A percentile compares a stretch with the other conserved stretches of the same genome.
Conservation (phyloP, 108 stramenopile species). For the Fistulifera solaris region DNA sequence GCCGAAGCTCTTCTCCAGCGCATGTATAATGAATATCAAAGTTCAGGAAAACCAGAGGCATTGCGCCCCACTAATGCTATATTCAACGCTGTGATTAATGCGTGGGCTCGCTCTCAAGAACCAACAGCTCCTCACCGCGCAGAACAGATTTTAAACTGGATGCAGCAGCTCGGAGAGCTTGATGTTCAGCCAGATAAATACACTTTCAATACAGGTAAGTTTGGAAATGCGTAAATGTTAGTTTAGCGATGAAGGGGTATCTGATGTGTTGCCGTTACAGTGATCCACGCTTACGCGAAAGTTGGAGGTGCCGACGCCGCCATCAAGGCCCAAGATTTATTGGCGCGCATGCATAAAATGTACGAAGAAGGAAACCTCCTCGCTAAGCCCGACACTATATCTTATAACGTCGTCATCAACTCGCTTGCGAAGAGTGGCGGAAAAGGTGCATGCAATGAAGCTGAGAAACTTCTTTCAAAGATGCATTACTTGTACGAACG, state of each 20-base stretch:
- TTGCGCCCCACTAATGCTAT: conserved; percentile 74
- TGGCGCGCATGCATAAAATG: conserved; percentile 62
- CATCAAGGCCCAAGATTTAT: conserved; percentile 63
- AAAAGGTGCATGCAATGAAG: conserved; percentile 63
- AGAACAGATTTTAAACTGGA: conserved; percentile 74
- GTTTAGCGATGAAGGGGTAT: background rate
- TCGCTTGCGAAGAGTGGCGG: conserved; percentile 77
- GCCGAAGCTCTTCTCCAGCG: conserved; percentile 73
- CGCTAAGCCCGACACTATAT: conserved; percentile 78
- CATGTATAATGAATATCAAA: conserved; percentile 59
- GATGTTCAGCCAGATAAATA: conserved; percentile 70
- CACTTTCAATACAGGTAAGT: conserved; percentile 55
- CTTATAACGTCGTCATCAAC: conserved; percentile 75
- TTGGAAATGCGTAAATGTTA: background rate
- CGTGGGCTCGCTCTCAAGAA: conserved; percentile 75
- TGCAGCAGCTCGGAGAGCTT: conserved; percentile 61
- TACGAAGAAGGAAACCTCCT: conserved; percentile 51
- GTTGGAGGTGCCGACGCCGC: conserved; percentile 53
- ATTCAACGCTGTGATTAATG: conserved; percentile 77
- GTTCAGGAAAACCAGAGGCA: conserved; percentile 34
- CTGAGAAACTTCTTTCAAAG: conserved; percentile 61
- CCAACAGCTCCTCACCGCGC: conserved; percentile 66
- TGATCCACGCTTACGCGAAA: conserved; percentile 64
- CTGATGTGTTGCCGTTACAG: conserved; percentile 35
- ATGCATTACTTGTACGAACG: conserved; percentile 62